Conservation (phyloP, 345 rosid species). For the Toxicodendron radicans region DNA sequence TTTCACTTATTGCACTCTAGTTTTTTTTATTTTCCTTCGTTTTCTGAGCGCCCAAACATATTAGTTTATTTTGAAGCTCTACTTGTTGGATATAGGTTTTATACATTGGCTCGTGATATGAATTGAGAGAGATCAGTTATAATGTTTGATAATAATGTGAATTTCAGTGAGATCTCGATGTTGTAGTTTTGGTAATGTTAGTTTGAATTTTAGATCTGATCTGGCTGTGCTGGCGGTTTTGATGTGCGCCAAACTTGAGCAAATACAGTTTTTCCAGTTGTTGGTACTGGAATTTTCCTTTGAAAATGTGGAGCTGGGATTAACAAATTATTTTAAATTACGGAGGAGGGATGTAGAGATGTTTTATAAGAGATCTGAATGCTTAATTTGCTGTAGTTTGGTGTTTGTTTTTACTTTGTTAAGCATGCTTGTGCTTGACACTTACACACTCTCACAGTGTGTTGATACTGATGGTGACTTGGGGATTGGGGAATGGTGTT, state of each 20-base stretch:
- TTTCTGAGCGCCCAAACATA: not conserved
- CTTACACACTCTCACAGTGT: not conserved
- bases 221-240: not conserved
- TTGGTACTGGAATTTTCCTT: not conserved
- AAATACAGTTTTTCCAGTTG: not conserved
- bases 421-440: not conserved
- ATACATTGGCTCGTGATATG: not conserved
- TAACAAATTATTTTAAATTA: not conserved
- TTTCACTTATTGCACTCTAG: not conserved
- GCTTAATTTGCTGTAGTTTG: not conserved
- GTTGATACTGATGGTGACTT: too few species aligned
- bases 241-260: not conserved
- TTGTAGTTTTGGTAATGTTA: not conserved
- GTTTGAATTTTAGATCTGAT: not conserved
- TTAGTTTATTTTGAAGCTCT: not conserved
- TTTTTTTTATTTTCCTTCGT: not conserved
- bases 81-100: not conserved
- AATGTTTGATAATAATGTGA: not conserved
- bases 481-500: not conserved
- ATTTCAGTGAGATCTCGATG: conserved; percentile 12
- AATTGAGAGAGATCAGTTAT: not conserved
- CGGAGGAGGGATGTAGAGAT: not conserved
- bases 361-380: not conserved
- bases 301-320: not conserved
- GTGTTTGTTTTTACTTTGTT: not conserved